Evolutionary conservation across 768 basidiomycete genomes (phyloP), one percentile per base, ranked within the genome.

Genomic region (Suillus fuscotomentosus): DNA sequence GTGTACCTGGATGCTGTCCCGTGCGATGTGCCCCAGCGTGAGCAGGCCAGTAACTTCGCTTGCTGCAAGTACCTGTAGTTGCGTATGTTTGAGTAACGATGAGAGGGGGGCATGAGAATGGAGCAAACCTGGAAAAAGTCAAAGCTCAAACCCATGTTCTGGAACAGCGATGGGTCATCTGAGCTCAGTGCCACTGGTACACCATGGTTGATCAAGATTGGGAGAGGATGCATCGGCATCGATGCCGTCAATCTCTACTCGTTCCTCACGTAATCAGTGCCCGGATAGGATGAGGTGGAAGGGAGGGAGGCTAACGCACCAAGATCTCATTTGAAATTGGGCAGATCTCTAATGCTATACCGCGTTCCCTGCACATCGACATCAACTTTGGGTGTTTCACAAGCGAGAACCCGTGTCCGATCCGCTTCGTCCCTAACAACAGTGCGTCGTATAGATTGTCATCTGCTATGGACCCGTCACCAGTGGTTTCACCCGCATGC

Each of bases 261-360:
- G 9, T 6, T 24, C 41, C 61, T 41, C 53, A 57, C 31, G 17
- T 11, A 38, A 57, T 27, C 42, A 59, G 57, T 27, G 54, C 5
- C 27, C 45, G 2, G 62, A 48, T 48, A 27, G 48, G 11, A 34
- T 51, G 22, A 9, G 39, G 54, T 31, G 11, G 51, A 51, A 54
- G 1, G 42, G 5, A 60, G 67, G 22, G 5, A 60, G 67, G 22
- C 15, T 24, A 60, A 64, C 70, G 73, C 71, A 90, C 90, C 73
- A 93, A 75, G 43, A 92, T 85, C 69, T 92, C 90, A 65, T 93
- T 91, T 59, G 90, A 93, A 65, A 93, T 91, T 2, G 92, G 91
- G 71, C 91, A 92, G 27, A 91, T 82, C 76, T 93, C 92, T 22
- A 92, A 70, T 1, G 87, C 82, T 66, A 94, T 89, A 5, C 79